Conservation (phyloP, 2,329 filamentous ascomycete species). For the Chrysoporthe puriensis region DNA sequence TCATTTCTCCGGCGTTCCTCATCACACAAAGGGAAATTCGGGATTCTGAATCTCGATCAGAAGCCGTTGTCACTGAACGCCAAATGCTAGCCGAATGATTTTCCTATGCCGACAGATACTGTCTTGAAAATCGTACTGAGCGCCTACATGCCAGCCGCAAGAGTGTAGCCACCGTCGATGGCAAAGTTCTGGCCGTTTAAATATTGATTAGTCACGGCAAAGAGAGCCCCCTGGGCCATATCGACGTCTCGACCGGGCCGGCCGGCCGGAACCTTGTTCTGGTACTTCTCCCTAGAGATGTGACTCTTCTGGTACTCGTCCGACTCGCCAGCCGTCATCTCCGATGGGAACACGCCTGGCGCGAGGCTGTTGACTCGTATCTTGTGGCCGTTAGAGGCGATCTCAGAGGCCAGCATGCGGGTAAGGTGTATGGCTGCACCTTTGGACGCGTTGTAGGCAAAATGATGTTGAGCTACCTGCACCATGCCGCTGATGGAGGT, state of each 20-base stretch:
- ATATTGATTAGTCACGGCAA: constrained; percentile 49
- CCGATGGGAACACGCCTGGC: constrained; percentile 71
- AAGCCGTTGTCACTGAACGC: too few relatives aligned
- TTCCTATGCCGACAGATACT: background rate
- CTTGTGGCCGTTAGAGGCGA: constrained; percentile 62
- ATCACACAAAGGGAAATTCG: too few relatives aligned
- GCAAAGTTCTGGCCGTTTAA: constrained; percentile 45
- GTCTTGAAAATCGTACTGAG: background rate
- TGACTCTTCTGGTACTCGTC: constrained; percentile 60
- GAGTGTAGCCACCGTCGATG: constrained; percentile 58
- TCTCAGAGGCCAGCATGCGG: constrained; percentile 65
- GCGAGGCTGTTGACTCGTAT: constrained; percentile 74
- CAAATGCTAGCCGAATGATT: too few relatives aligned
- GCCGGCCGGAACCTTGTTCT: constrained; percentile 52
- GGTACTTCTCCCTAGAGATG: constrained; percentile 60
- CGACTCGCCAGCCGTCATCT: constrained; percentile 66
- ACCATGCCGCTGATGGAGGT: constrained; percentile 68
- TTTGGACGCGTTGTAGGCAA: constrained; percentile 66
- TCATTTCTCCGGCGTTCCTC: too few relatives aligned
- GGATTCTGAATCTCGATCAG: too few relatives aligned
- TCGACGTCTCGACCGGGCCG: constrained; percentile 61
- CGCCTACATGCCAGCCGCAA: constrained; percentile 39
- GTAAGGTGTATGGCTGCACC: constrained; percentile 67
- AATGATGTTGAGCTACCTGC: constrained; percentile 67
- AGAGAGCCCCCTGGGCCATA: constrained; percentile 61